Percentiles rank a stretch among this genome's conserved stretches.
Conservation (phyloP, 768 basidiomycete genomes). For the Mycena leptocephala region DNA sequence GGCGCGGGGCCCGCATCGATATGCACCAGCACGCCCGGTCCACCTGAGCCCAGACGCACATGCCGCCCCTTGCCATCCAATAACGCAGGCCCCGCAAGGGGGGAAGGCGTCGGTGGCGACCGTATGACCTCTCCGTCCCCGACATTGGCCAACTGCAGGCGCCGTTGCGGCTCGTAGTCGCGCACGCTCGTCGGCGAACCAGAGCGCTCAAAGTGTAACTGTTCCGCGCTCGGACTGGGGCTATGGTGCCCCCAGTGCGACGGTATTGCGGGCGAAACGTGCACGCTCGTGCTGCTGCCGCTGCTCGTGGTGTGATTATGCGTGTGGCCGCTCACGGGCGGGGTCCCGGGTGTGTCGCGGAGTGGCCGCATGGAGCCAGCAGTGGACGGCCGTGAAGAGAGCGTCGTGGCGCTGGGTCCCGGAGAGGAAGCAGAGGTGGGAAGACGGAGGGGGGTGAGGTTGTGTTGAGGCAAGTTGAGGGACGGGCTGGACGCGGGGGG, state of each 20-base stretch:
- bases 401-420: slow-evolving; percentile 40
- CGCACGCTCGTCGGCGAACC: slow-evolving; percentile 62
- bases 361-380: slow-evolving; percentile 57
- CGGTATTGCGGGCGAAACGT: slow-evolving; percentile 28
- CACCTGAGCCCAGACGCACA: slow-evolving; percentile 22
- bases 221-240: slow-evolving; percentile 32
- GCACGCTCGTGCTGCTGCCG: slow-evolving; percentile 35
- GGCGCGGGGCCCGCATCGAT: slow-evolving; percentile 30
- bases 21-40: slow-evolving; percentile 29
- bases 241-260: slow-evolving; percentile 36
- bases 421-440: slow-evolving; percentile 43
- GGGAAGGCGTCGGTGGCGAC: slow-evolving; percentile 17
- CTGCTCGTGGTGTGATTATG: slow-evolving; percentile 32
- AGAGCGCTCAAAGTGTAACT: slow-evolving; percentile 43
- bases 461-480: slow-evolving; percentile 38
- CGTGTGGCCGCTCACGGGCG: slow-evolving; percentile 29
- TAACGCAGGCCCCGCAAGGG: neutral
- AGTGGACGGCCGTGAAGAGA: slow-evolving; percentile 63
- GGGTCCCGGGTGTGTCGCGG: slow-evolving; percentile 39
- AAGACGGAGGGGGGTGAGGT: slow-evolving; percentile 47
- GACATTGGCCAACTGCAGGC: slow-evolving; percentile 58
- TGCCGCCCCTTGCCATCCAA: slow-evolving; percentile 31
- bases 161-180: slow-evolving; percentile 48
- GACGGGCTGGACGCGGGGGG: slow-evolving; percentile 30
- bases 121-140: slow-evolving; percentile 16